Base-by-base conservation (phyloP, 805 yeast genomes). In the Vanderwaltozyma verrucispora region DNA sequence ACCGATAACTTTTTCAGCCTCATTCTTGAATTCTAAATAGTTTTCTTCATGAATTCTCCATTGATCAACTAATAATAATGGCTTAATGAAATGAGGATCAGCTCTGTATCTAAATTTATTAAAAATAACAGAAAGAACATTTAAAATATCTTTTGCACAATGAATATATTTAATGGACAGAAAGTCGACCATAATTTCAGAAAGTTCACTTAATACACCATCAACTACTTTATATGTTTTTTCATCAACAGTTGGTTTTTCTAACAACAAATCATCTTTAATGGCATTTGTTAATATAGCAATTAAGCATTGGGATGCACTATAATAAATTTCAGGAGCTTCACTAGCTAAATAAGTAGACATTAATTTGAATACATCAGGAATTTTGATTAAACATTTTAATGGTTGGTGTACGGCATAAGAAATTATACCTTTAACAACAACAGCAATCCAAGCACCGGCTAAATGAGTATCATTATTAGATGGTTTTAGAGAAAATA, bases 371-470 rank as follows among this genome's bases (percentile, higher is more conserved):
- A 79, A 69, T n/a, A 75, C 59, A 18, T 63, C 62, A 9, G 86
- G 80, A 7, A 83, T 53, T 46, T 72, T 74, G 23, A 60, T 47
- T 25, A 87, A 54, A 37, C 83, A 76, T 29, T 66, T 61, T 14
- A 63, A 46, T 5, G 77, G 69, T 39, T 74, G 72, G 30, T 72
- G 62, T n/a, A 57, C 59, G 5, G 81, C 60, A 46, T 72, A 76
- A 0, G 80, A 64, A 3, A 71, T 61, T 33, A 74, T 64, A 33
- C 89, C 94, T 51, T 86, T 87, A 8, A 96, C 92, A 32, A 89
- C 73, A 16, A 88, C 94, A 1, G 96, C 95, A 30, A 87, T 71
- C 98, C 98, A 92, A 11, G 96, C 74, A 12, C 94, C 95, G 2
- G 89, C 86, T 47, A 92, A 69, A 56, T 86, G 88, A 23, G 80